Evolutionary conservation across 768 basidiomycete genomes (phyloP).

Genomic region (Collybiopsis confluens): DNA sequence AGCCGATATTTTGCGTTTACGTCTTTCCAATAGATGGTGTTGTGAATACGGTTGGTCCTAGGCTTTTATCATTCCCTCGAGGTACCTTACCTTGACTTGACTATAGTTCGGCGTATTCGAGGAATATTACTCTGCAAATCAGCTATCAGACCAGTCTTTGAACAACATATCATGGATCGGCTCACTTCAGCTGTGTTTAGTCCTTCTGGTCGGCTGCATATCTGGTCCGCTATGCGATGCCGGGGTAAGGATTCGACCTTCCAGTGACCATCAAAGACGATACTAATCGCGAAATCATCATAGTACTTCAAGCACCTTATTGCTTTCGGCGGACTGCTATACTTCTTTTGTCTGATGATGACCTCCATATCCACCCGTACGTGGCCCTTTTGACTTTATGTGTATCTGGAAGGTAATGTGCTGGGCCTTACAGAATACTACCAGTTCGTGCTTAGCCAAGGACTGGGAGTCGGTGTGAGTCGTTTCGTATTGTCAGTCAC

Average conservation of each 20-base stretch:
- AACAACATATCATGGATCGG: conserved; percentile 20
- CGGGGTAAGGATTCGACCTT: conserved; percentile 5
- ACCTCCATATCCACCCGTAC: conserved; percentile 13
- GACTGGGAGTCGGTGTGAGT: conserved; percentile 24
- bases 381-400: conserved; percentile 13
- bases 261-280: too few relatives aligned
- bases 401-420: conserved; percentile 14
- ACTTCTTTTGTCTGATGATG: conserved; percentile 15
- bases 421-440: conserved; percentile 21
- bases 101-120: conserved; percentile 16
- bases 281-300: too few relatives aligned
- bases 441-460: conserved; percentile 28
- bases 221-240: conserved; percentile 15
- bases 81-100: not conserved
- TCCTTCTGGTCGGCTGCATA: conserved; percentile 14
- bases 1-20: not conserved
- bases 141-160: conserved; percentile 11
- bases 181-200: conserved; percentile 16
- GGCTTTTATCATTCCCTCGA: not conserved
- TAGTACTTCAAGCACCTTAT: conserved; percentile 15
- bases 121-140: conserved; percentile 14
- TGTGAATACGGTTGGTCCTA: conserved; percentile 11
- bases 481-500: too few relatives aligned
- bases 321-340: conserved; percentile 11
- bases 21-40: conserved; percentile 9